Evolutionary conservation across 2,329 filamentous ascomycete species (phyloP), one percentile per base, ranked within the genome.

Genomic region (Phaeosphaeriaceae sp.): DNA sequence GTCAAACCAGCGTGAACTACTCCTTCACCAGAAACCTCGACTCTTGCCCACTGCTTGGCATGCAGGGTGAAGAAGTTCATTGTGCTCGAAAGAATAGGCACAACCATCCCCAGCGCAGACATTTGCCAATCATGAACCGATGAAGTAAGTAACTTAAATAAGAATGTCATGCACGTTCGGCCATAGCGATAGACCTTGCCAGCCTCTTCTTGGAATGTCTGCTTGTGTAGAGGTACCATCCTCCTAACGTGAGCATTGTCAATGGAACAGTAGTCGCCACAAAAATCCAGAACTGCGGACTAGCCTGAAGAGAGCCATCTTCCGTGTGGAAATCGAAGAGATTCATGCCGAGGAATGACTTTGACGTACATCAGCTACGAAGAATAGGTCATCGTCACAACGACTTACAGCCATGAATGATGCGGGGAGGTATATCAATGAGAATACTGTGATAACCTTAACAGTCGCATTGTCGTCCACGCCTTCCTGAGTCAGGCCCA

Each of bases 351-450:
- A 65, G 45, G 24, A 65, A 27, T 7, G 57, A 56, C 60, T 50
- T 36, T 6, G 19, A 19, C 47, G 6, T 24, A 21, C 9, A 13
- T 53, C 21, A 27, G 48, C 4, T 13, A 36, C 5, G 19, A 3
- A 21, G 3, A 21, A 6, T 25, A 21, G 21, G 20, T 48, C 48
- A 54, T 15, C 4, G 19, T 42, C 15, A 42, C 15, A 21, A 1
- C 57, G 7, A 50, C 48, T 50, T 40, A 24, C 56, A 1, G 62
- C 62, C 40, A 56, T 62, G 51, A 65, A 67, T 1, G 59, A 61
- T 7, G 62, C 54, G 7, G 63, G 63, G 1, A 67, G 55, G 45
- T 67, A 67, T 24, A 67, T 63, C 41, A 67, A 24, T 7, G 63
- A 63, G 42, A 50, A 61, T 13, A 67, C 20, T 4, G 62, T 67